These are phyloP conservation scores for Aureobasidium musti DNA, from an alignment of 2,329 filamentous ascomycete species.

Conservation along the genomic window DNA sequence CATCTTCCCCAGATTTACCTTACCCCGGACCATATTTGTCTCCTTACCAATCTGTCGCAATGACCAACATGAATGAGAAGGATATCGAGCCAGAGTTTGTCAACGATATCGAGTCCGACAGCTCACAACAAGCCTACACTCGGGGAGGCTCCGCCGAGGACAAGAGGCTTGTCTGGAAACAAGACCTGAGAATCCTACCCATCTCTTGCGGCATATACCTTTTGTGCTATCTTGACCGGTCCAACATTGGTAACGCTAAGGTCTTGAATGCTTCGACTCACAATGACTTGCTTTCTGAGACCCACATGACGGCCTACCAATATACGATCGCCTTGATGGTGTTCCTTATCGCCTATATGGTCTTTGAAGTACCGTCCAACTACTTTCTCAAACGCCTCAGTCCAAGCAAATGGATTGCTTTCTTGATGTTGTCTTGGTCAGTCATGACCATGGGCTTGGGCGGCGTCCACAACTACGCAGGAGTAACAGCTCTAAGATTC, in stretches of 20 bases:
- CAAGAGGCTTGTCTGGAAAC: constrained; percentile 37
- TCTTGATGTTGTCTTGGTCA: constrained; percentile 46
- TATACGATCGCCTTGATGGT: constrained; percentile 53
- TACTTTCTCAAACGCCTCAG: constrained; percentile 45
- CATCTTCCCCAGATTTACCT: constrained; percentile 9
- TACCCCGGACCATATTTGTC: constrained; percentile 11
- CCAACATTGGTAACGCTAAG: constrained; percentile 65
- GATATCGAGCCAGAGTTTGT: constrained; percentile 12
- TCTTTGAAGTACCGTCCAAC: constrained; percentile 46
- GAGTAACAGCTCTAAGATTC: constrained; percentile 42
- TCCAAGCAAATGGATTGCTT: constrained; percentile 45
- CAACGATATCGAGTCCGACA: constrained; percentile 15
- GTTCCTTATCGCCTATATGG: constrained; percentile 39
- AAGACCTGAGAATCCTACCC: constrained; percentile 65
- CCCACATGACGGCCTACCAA: constrained; percentile 62
- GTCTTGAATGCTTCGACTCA: constrained; percentile 62
- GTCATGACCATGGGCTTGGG: constrained; percentile 45
- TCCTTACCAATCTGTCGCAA: background rate
- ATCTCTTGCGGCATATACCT: constrained; percentile 66
- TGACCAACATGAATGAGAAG: constrained; percentile 15
- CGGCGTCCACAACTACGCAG: constrained; percentile 41
- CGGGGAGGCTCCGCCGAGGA: background rate
- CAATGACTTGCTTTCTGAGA: constrained; percentile 64
- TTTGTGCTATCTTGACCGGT: constrained; percentile 66
- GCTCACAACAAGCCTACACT: constrained; percentile 1